Conservation (phyloP, 441 rosid species). For the Aleurites moluccanus region DNA sequence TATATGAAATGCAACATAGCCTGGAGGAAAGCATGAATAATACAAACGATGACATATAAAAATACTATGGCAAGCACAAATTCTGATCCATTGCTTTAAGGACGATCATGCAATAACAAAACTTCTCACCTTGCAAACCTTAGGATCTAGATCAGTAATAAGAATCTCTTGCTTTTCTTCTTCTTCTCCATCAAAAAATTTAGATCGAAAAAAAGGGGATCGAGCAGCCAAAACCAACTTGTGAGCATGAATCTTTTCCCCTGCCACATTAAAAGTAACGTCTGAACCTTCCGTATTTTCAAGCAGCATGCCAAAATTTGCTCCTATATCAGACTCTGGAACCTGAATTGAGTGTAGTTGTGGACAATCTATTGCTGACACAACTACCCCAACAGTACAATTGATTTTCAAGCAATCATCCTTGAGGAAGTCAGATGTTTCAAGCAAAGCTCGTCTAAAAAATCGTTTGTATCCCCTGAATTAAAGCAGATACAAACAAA, state of each 20-base stretch:
- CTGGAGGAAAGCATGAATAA: slow-evolving; percentile 24
- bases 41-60: neutral
- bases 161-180: slow-evolving; percentile 35
- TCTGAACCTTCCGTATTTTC: slow-evolving; percentile 50
- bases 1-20: slow-evolving; percentile 51
- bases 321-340: slow-evolving; percentile 53
- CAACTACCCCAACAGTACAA: slow-evolving; percentile 61
- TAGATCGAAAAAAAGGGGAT: slow-evolving; percentile 40
- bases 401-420: slow-evolving; percentile 56
- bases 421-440: slow-evolving; percentile 51
- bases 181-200: slow-evolving; percentile 31
- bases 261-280: slow-evolving; percentile 45
- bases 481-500: neutral
- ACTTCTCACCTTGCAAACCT: slow-evolving; percentile 45
- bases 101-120: slow-evolving; percentile 1
- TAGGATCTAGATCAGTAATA: slow-evolving; percentile 45
- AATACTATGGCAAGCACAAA: slow-evolving; percentile 7
- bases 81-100: slow-evolving; percentile 7
- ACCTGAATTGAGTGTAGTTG: slow-evolving; percentile 42
- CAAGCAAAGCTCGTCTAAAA: slow-evolving; percentile 48
- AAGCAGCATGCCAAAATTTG: slow-evolving; percentile 46
- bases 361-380: slow-evolving; percentile 42
- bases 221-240: slow-evolving; percentile 57
- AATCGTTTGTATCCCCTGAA: slow-evolving; percentile 61
- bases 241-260: slow-evolving; percentile 49